A percentile compares a stretch with the other conserved stretches of the same genome.
These are phyloP conservation scores for Ormosia emarginata DNA, from an alignment of 306 rosid genomes.

Conservation along the genomic window DNA sequence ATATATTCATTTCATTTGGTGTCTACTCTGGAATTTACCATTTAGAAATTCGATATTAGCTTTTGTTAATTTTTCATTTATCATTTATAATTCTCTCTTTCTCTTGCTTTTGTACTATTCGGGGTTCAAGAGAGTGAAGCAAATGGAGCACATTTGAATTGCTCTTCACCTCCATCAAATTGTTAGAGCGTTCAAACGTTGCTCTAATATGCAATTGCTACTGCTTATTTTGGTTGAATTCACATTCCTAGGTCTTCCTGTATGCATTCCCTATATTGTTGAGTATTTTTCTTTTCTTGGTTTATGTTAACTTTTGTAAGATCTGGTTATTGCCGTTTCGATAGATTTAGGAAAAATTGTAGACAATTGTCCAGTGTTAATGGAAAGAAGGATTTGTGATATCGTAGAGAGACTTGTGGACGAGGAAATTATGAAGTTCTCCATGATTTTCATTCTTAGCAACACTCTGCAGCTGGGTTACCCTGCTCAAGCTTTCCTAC, in stretches of 20 bases:
- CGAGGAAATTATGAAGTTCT: slow-evolving; percentile 43
- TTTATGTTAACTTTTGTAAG: slow-evolving; percentile 28
- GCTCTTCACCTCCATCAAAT: neutral
- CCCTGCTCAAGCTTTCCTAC: too few relatives aligned
- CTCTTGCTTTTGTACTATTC: neutral
- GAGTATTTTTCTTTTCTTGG: neutral
- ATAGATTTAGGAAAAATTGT: slow-evolving; percentile 1
- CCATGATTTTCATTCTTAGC: slow-evolving; percentile 43
- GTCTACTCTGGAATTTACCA: slow-evolving; percentile 25
- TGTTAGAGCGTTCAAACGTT: neutral
- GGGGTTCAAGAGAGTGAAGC: neutral
- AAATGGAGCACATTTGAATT: slow-evolving; percentile 1
- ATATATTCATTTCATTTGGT: neutral
- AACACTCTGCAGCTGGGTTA: slow-evolving; percentile 35
- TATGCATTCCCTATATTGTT: neutral
- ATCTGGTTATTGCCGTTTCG: slow-evolving; percentile 38
- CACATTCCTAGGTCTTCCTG: slow-evolving; percentile 31
- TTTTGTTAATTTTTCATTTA: neutral
- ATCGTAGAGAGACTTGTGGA: neutral
- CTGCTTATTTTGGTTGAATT: neutral
- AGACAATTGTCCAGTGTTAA: neutral
- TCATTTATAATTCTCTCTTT: neutral
- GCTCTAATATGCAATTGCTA: slow-evolving; percentile 25
- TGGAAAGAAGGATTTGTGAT: neutral
- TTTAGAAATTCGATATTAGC: neutral